phyloP scores from a whole-genome alignment of 208 protist species.

The Balamuthia mandrillaris region DNA sequence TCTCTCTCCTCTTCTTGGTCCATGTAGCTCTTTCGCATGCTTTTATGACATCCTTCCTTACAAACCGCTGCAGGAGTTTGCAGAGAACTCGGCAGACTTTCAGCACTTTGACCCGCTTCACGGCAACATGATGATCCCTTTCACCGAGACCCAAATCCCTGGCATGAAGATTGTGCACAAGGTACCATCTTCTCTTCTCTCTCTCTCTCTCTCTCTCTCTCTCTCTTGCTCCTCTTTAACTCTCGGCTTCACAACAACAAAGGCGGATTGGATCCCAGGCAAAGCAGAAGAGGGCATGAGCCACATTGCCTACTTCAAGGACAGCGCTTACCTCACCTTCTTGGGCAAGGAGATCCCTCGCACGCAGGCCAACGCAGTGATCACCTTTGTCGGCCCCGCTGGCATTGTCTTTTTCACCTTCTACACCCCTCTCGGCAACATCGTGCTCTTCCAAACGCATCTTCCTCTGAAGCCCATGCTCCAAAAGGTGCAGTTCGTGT shows the following conservation, averaged over 20 bases:
- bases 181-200: neutral
- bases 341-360: neutral
- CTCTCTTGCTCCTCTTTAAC: neutral
- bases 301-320: constrained; percentile 31
- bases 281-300: neutral
- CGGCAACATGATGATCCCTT: neutral
- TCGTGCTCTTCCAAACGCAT: neutral
- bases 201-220: neutral
- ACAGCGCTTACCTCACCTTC: constrained; percentile 28
- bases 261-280: neutral
- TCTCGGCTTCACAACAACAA: neutral
- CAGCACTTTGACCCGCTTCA: constrained; percentile 23
- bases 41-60: too few relatives aligned
- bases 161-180: constrained; percentile 15
- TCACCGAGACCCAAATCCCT: neutral
- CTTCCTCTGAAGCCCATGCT: neutral
- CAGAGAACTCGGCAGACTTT: constrained; percentile 36
- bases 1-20: too few relatives aligned
- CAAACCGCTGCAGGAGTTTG: constrained; percentile 24
- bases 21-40: too few relatives aligned
- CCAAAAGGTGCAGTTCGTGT: constrained; percentile 3
- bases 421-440: neutral
- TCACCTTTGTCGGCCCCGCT: constrained; percentile 28
- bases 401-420: constrained; percentile 6
- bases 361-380: neutral